A percentile compares a stretch with the other conserved stretches of the same genome.
Conservation (phyloP, 257 asterid genomes). For the Fraxinus quadrangulata region DNA sequence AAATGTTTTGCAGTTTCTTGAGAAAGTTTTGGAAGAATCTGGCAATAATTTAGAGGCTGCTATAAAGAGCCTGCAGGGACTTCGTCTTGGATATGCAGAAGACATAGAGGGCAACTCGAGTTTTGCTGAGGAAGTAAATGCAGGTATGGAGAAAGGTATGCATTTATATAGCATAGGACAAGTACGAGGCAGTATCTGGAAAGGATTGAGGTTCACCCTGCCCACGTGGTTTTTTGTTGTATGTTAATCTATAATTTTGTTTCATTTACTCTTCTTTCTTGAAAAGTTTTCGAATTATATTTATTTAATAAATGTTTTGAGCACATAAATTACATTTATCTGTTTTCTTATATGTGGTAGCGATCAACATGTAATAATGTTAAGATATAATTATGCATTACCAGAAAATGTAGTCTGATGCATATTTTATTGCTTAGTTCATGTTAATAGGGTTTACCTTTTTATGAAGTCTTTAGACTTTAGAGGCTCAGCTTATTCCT, state of each 20-base stretch:
- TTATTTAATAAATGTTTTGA: not conserved
- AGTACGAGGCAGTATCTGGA: not conserved
- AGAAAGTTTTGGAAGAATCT: slow-evolving; percentile 38
- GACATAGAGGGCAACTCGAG: slow-evolving; percentile 28
- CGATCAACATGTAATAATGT: not conserved
- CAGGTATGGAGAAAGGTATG: slow-evolving; percentile 32
- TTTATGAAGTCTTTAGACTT: not conserved
- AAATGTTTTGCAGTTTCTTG: slow-evolving; percentile 38
- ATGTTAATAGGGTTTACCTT: not conserved
- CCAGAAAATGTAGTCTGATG: not conserved
- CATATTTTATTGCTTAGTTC: not conserved
- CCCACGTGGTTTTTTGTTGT: not conserved
- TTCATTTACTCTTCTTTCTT: no score
- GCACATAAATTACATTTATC: not conserved
- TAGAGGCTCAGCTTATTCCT: not conserved
- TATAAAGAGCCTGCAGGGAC: slow-evolving; percentile 38
- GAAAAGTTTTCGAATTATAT: no score
- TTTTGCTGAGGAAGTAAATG: slow-evolving; percentile 30
- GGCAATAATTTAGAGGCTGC: slow-evolving; percentile 44
- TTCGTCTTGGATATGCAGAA: slow-evolving; percentile 31
- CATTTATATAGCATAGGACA: not conserved
- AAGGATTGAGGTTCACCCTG: no score
- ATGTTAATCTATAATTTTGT: no score
- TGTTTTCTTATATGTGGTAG: not conserved
- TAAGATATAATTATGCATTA: not conserved